Base-by-base conservation (phyloP, 345 rosid genomes). In the Hibiscus tridactylites region DNA sequence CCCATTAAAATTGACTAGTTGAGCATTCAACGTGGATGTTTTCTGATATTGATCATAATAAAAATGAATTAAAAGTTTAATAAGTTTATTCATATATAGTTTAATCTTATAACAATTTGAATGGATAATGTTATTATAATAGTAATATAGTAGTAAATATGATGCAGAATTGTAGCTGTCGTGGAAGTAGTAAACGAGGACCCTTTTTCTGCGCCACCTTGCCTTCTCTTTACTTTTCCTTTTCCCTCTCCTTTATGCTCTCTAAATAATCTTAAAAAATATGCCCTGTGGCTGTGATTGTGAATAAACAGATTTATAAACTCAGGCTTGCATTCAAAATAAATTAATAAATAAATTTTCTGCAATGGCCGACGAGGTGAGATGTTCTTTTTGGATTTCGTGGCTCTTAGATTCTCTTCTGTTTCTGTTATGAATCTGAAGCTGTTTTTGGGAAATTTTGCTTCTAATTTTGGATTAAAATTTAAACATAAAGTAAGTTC, bases 311-410 rank as follows among this genome's bases (percentile, higher is more conserved):
- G 9, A 54, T 1, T 6, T n/a, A 46, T 19, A 60, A 46, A 7
- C 62, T 35, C 19, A 26, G 59, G 5, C 26, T 26, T 52, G 54
- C 47, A 2, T 26, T 0, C 24, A 47, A 49, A 31, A 68, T 44
- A 2, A 52, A 1, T 21, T 1, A 46, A 8, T 54, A 33, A 42
- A 71, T 61, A 59, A 28, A 2, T 61, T 65, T 53, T 10, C 60
- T 21, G 28, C 71, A 74, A 79, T 74, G 83, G 79, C 82, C 39
- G 71, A 77, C 1, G 60, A 75, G 85, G 84, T 80, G 54, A 77
- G 72, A 46, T 53, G 16, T 68, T 33, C 17, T 53, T 31, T 70
- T 61, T 3, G 9, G 46, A 11, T 6, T 50, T 13, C 16, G 10
- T 31, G 9, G 3, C 9, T 65, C 15, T 28, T 26, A 7, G 21